Conservation (phyloP, 176 grass and related monocot genomes). For the Aegilops sharonensis region DNA sequence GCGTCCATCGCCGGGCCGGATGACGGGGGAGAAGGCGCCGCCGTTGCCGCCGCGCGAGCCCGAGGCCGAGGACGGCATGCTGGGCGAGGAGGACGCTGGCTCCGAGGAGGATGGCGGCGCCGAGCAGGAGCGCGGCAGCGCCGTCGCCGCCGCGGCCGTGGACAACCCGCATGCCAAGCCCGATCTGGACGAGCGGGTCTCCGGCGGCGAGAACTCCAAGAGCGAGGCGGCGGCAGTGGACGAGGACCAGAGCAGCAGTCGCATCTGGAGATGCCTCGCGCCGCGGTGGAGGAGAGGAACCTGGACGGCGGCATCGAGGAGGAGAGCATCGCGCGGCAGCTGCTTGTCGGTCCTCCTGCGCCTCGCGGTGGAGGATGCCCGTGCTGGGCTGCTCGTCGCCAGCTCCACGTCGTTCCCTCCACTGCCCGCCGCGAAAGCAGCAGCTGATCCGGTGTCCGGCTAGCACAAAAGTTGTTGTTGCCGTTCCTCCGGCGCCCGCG, state of each 20-base stretch:
- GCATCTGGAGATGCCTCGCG: not conserved
- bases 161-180: conserved; percentile 38
- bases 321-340: conserved; percentile 52
- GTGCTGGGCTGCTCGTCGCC: not conserved
- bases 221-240: not conserved
- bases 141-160: not conserved
- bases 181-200: not conserved
- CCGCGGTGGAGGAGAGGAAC: conserved; percentile 54
- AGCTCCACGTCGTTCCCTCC: too few relatives aligned
- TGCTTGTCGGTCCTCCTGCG: conserved; percentile 5
- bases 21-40: not conserved
- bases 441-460: too few relatives aligned
- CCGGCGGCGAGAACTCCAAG: conserved; percentile 2
- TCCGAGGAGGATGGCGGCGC: too few relatives aligned
- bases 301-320: conserved; percentile 68
- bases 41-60: conserved; percentile 10
- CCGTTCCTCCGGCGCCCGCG: too few relatives aligned
- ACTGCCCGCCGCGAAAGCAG: too few relatives aligned
- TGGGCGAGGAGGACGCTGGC: not conserved
- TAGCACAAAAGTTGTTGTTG: too few relatives aligned
- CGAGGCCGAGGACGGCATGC: not conserved
- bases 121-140: not conserved
- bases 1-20: too few relatives aligned
- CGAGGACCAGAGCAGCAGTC: not conserved
- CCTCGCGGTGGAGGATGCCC: conserved; percentile 28